Conservation (phyloP, 192 early-diverging fungal genomes). For the Coemansia sp. region DNA sequence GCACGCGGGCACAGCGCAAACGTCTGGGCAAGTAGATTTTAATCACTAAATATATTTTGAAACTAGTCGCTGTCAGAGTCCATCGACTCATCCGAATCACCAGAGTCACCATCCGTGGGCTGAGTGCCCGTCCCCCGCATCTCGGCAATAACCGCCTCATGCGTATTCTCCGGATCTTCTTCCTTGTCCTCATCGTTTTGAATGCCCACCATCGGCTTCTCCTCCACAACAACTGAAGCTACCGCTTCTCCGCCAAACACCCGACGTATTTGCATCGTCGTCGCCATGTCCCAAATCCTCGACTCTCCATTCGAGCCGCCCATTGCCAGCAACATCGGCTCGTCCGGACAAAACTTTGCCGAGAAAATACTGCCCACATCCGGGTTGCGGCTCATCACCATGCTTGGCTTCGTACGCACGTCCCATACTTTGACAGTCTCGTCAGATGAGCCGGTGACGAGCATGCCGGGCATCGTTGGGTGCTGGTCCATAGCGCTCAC, state of each 20-base stretch:
- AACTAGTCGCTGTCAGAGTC: constrained; percentile 4
- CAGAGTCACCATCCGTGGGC: constrained; percentile 18
- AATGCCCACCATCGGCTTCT: constrained; percentile 57
- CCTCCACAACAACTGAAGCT: constrained; percentile 16
- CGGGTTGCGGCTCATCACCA: constrained; percentile 87
- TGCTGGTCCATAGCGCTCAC: constrained; percentile 87
- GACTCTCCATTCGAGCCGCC: constrained; percentile 89
- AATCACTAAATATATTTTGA: not conserved
- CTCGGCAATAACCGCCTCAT: constrained; percentile 46
- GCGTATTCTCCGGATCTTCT: constrained; percentile 47
- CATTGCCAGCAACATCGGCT: constrained; percentile 85
- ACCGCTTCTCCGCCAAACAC: constrained; percentile 27
- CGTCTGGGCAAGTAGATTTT: constrained; percentile 66
- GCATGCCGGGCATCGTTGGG: constrained; percentile 69
- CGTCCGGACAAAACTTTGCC: constrained; percentile 84
- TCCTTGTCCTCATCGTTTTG: constrained; percentile 37
- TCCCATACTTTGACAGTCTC: constrained; percentile 94
- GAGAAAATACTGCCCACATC: constrained; percentile 85
- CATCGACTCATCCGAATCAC: constrained; percentile 28
- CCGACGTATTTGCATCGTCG: constrained; percentile 76
- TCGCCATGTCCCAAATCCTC: constrained; percentile 89
- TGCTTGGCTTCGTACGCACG: constrained; percentile 66
- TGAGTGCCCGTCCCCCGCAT: constrained; percentile 16
- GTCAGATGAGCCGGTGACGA: constrained; percentile 92
- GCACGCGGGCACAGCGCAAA: constrained; percentile 73